Percentiles rank a stretch among this genome's conserved stretches.
These are phyloP conservation scores for Nemania sp. DNA, from an alignment of 2,329 filamentous ascomycete genomes.

Conservation along the genomic window DNA sequence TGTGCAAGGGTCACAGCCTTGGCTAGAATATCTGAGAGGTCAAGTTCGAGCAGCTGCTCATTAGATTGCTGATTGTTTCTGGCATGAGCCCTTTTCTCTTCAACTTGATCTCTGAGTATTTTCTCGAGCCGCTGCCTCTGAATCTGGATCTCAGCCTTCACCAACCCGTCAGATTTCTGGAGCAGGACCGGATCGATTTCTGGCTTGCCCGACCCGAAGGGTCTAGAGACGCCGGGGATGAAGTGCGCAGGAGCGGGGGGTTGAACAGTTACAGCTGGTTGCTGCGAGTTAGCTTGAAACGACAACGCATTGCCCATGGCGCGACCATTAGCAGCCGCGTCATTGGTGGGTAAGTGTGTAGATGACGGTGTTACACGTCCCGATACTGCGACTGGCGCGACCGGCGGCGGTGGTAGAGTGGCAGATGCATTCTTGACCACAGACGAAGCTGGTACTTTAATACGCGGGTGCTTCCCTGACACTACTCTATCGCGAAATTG, in stretches of 20 bases:
- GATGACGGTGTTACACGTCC: slow-evolving; percentile 31
- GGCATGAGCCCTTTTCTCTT: slow-evolving; percentile 57
- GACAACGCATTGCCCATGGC: slow-evolving; percentile 41
- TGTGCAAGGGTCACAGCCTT: slow-evolving; percentile 73
- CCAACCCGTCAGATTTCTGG: slow-evolving; percentile 82
- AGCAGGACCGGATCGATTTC: slow-evolving; percentile 82
- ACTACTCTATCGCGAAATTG: slow-evolving; percentile 79
- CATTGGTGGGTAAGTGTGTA: slow-evolving; percentile 22
- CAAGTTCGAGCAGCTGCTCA: slow-evolving; percentile 64
- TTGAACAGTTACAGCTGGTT: slow-evolving; percentile 37
- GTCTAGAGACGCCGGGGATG: slow-evolving; percentile 43
- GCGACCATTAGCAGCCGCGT: slow-evolving; percentile 32
- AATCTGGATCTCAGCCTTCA: slow-evolving; percentile 78
- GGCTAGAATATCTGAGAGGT: slow-evolving; percentile 72
- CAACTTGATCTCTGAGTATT: slow-evolving; percentile 73
- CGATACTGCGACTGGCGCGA: too few species aligned
- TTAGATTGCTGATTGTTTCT: slow-evolving; percentile 47
- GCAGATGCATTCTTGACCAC: slow-evolving; percentile 32
- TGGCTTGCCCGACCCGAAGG: slow-evolving; percentile 56
- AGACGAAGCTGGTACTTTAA: slow-evolving; percentile 54
- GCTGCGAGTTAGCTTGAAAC: slow-evolving; percentile 44
- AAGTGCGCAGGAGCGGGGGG: slow-evolving; percentile 33
- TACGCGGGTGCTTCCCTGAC: slow-evolving; percentile 70
- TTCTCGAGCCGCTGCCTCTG: slow-evolving; percentile 83
- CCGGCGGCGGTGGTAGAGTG: slow-evolving; percentile 30